Percentiles rank a stretch among this genome's conserved stretches.
phyloP scores from a whole-genome alignment of 768 basidiomycete genomes.

The Ephemerocybe angulata region DNA sequence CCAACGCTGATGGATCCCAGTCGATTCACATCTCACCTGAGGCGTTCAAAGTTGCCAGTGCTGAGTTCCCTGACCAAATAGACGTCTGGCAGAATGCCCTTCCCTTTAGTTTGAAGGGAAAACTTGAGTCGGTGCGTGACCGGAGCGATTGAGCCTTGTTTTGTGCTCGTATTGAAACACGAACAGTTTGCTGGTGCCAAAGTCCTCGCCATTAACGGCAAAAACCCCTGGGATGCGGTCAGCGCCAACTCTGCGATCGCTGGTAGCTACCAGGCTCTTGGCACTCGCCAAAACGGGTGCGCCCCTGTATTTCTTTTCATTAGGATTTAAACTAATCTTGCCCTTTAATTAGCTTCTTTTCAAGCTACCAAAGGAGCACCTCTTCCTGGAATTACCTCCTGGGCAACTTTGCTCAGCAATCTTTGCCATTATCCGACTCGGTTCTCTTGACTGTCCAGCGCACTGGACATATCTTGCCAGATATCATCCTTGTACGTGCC shows the following conservation, averaged over 20 bases:
- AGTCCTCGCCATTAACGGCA: slow-evolving; percentile 51
- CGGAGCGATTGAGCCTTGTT: background rate
- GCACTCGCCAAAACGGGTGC: slow-evolving; percentile 47
- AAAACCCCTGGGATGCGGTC: slow-evolving; percentile 48
- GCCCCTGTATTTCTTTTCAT: slow-evolving; percentile 9
- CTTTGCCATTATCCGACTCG: slow-evolving; percentile 43
- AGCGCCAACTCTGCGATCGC: slow-evolving; percentile 48
- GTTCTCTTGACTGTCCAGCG: slow-evolving; percentile 43
- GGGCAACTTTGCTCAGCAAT: slow-evolving; percentile 52
- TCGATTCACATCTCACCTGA: slow-evolving; percentile 52
- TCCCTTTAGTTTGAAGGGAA: slow-evolving; percentile 43
- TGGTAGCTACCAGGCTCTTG: slow-evolving; percentile 51
- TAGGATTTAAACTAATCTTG: background rate
- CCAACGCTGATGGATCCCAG: slow-evolving; percentile 41
- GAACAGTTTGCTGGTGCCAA: slow-evolving; percentile 45
- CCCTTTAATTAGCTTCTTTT: slow-evolving; percentile 34
- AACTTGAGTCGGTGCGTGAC: slow-evolving; percentile 40
- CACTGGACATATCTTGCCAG: slow-evolving; percentile 32
- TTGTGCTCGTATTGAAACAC: background rate
- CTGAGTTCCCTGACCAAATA: slow-evolving; percentile 51
- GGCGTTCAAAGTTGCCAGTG: slow-evolving; percentile 50
- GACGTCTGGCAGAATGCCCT: slow-evolving; percentile 55
- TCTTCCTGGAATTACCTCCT: slow-evolving; percentile 36
- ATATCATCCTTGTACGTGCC: slow-evolving; percentile 42
- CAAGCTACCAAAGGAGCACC: slow-evolving; percentile 33